Base-by-base conservation (phyloP, 495 filamentous ascomycete species). In the Penicillium argentinense region DNA sequence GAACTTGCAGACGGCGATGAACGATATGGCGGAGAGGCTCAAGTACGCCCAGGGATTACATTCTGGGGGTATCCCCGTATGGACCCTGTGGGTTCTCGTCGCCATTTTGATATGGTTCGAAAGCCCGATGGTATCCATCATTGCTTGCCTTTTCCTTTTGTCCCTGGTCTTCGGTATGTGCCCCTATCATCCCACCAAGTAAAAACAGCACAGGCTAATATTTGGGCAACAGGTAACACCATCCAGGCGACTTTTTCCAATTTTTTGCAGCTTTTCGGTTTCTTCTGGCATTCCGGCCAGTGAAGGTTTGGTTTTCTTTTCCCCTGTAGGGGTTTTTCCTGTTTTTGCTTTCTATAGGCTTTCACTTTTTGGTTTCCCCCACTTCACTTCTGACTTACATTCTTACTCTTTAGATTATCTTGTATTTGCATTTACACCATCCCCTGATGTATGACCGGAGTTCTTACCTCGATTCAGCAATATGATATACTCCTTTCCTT, bases 1-100 rank as follows among this genome's bases (percentile, higher is more conserved):
- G n/a, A 65, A 71, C 45, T 44, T 80, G 4, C 69, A 72, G 39
- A 34, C 57, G 9, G 54, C 59, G 18, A 62, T 79, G 9, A 66
- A 78, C 1, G 68, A 72, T 26, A 62, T 72, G 17, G 46, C 66
- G 1, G 36, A 49, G 4, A 73, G 53, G 42, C 67, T 70, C 39
- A 64, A 64, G 37, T 44, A 56, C 0, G 45, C 62, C 13, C 63
- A 63, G 12, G 36, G 45, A 3, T 42, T 73, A 6, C 14, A 60
- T 13, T 45, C 63, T 14, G 55, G 56, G 1, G 46, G 51, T 38
- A 25, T 28, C 27, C 13, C 58, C 0, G 21, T 47, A 6, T 67
- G 67, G 65, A 53, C 46, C 4, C 7, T 64, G 1, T 60, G 46
- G 13, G 49, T 54, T 17, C 17, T 66, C 16, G 38, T 70, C 27